Conservation (phyloP, 2,329 filamentous ascomycete genomes). For the Aureobasidium namibiae region DNA sequence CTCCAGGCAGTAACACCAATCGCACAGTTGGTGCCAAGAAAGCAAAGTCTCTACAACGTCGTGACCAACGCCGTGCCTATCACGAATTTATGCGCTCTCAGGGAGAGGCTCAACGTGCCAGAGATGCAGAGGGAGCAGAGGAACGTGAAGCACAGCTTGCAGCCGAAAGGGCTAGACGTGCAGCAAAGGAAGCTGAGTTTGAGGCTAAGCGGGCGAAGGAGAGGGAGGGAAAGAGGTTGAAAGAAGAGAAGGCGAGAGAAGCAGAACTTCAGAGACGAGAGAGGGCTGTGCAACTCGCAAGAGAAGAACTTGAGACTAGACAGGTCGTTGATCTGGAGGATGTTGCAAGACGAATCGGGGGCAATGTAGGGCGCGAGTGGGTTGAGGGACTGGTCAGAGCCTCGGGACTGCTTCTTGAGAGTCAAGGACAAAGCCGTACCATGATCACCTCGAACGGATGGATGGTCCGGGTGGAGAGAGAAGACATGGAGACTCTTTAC, state of each 20-base stretch:
- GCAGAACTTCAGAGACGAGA: conserved; percentile 29
- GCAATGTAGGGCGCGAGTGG: conserved; percentile 32
- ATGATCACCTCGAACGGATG: conserved; percentile 38
- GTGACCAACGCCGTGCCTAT: conserved; percentile 37
- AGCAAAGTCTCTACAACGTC: conserved; percentile 38
- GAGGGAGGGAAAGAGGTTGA: conserved; percentile 30
- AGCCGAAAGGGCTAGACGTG: conserved; percentile 33
- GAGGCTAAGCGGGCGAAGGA: conserved; percentile 33
- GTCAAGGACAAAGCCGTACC: conserved; percentile 23
- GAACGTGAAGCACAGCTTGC: conserved; percentile 37
- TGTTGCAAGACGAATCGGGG: conserved; percentile 34
- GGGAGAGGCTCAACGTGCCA: conserved; percentile 37
- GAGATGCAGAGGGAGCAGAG: conserved; percentile 34
- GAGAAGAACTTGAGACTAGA: conserved; percentile 22
- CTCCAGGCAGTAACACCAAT: conserved; percentile 10
- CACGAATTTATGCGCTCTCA: conserved; percentile 43
- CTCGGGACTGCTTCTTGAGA: conserved; percentile 26
- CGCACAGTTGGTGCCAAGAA: conserved; percentile 40
- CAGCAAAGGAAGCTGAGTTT: conserved; percentile 35
- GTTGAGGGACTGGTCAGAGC: conserved; percentile 36
- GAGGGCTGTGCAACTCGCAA: conserved; percentile 25
- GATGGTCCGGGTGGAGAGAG: conserved; percentile 32
- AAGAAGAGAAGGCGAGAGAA: conserved; percentile 30
- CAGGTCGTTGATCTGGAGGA: conserved; percentile 31
- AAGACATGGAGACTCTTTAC: conserved; percentile 34